Percentiles rank a stretch among this genome's conserved stretches.
Conservation (phyloP, 1,284 basidiomycete species). For the Anthracocystis panici-leucophaei region DNA sequence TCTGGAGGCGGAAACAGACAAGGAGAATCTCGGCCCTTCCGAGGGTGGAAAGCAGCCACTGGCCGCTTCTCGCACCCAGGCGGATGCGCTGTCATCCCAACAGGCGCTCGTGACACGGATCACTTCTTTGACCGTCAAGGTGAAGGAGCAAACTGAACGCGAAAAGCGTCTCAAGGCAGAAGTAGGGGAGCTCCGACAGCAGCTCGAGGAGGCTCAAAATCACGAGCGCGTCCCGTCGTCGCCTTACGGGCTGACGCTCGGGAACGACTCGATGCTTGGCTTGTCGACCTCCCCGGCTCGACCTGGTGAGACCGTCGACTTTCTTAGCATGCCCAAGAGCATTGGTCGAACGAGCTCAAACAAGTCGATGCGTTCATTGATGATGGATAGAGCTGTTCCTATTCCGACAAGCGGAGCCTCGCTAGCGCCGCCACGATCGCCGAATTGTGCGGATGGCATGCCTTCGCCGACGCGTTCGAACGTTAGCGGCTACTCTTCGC, state of each 20-base stretch:
- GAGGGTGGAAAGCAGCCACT: constrained; percentile 4
- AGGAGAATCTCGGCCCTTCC: constrained; percentile 8
- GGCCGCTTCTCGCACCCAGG: constrained; percentile 6
- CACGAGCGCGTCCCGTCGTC: constrained; percentile 23
- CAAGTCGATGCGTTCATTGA: constrained; percentile 20
- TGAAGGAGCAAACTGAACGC: constrained; percentile 26
- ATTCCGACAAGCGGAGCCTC: constrained; percentile 13
- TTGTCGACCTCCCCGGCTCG: constrained; percentile 31
- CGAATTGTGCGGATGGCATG: constrained; percentile 18
- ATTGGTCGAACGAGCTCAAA: constrained; percentile 19
- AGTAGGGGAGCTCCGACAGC: constrained; percentile 21
- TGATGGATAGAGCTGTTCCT: constrained; percentile 21
- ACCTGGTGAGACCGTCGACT: background rate
- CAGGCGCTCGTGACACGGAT: constrained; percentile 25
- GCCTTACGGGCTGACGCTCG: constrained; percentile 20
- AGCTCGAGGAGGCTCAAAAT: constrained; percentile 24
- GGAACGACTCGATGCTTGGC: constrained; percentile 35
- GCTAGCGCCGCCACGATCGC: constrained; percentile 43
- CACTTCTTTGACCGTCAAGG: constrained; percentile 24
- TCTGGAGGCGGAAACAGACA: constrained; percentile 23
- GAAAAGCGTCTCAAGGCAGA: constrained; percentile 31
- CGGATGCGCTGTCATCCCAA: constrained; percentile 23
- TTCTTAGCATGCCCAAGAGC: constrained; percentile 16
- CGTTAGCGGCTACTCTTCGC: constrained; percentile 31
- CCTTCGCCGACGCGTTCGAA: constrained; percentile 46